A percentile compares a stretch with the other conserved stretches of the same genome.
phyloP scores from a whole-genome alignment of 768 basidiomycete species.

The Xerocomellus intermedius region DNA sequence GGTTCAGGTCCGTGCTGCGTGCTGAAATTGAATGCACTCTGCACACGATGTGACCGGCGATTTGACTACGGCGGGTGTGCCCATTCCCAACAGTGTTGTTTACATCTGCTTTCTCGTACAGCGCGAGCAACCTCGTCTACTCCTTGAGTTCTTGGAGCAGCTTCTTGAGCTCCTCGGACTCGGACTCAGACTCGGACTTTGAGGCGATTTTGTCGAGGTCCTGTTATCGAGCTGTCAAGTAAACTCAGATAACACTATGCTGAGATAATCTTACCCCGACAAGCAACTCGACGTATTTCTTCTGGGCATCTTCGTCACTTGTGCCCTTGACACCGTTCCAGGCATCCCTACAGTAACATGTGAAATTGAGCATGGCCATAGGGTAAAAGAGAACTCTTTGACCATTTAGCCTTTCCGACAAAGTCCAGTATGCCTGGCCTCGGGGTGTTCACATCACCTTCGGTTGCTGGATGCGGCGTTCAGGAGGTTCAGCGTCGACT shows the following conservation, averaged over 20 bases:
- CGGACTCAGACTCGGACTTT: slow-evolving; percentile 49
- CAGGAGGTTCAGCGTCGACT: background rate
- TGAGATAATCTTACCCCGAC: slow-evolving; percentile 48
- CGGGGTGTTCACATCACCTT: slow-evolving; percentile 66
- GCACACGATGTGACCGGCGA: slow-evolving; percentile 6
- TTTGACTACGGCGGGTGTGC: background rate
- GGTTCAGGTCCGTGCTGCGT: background rate
- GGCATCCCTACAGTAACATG: slow-evolving; percentile 62
- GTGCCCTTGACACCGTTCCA: slow-evolving; percentile 76
- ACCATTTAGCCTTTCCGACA: slow-evolving; percentile 90
- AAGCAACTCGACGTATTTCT: slow-evolving; percentile 75
- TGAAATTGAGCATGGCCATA: background rate
- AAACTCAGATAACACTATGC: background rate
- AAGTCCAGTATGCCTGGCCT: slow-evolving; percentile 83
- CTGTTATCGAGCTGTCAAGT: slow-evolving; percentile 34
- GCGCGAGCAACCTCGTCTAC: slow-evolving; percentile 9
- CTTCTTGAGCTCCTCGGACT: slow-evolving; percentile 53
- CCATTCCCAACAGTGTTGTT: background rate
- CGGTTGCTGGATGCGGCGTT: slow-evolving; percentile 50
- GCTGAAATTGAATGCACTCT: background rate
- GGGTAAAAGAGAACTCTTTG: slow-evolving; percentile 6
- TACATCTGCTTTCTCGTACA: slow-evolving; percentile 9
- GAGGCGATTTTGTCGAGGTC: slow-evolving; percentile 48
- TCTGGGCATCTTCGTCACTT: slow-evolving; percentile 67
- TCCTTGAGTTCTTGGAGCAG: slow-evolving; percentile 61